Base-by-base conservation (phyloP, 208 protist species). In the Acanthamoeba royreba region DNA sequence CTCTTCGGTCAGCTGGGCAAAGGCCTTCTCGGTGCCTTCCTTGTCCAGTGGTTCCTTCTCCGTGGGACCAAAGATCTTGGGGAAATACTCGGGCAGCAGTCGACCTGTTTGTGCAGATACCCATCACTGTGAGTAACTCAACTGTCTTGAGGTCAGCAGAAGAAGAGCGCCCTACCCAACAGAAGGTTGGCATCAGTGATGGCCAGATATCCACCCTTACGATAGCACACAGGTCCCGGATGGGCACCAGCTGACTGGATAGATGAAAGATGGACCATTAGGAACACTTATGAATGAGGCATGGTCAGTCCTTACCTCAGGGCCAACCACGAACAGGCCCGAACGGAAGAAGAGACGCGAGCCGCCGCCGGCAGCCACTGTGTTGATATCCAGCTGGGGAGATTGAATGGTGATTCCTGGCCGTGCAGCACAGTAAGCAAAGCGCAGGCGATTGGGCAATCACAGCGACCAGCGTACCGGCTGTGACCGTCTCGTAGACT, bases 311-410 rank as follows among this genome's bases (percentile, higher is more conserved):
- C 97, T 97, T 25, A 96, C 98, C 87, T 98, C 98, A n/a, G 98
- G 98, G 4, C 98, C 98, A 2, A 99, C 98, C 33, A 96, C 92
- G 93, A 99, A 98, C 89, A 98, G 95, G 42, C 97, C 98, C 86
- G 97, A 96, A 46, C 97, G 96, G 94, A 98, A 99, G 35, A 96
- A 97, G 35, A 99, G 96, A 45, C 98, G 92, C n/a, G 97, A 98
- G 19, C 98, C 98, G 35, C 98, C 98, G 52, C 98, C 98, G n/a
- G 98, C 98, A 8, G 98, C 98, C n/a, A 99, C 98, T 17, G 98
- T 99, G 85, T 97, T 96, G 94, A 99, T 98, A 94, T 99, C 98
- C 8, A 99, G 96, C 95, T 99, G 98, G 72, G 98, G 98, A 9
- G 98, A 97, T 93, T 98, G 98, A 38, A 99, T 97, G 8, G 96